phyloP scores from a whole-genome alignment of 106 monocot genomes.

The Dendrobium huoshanense region DNA sequence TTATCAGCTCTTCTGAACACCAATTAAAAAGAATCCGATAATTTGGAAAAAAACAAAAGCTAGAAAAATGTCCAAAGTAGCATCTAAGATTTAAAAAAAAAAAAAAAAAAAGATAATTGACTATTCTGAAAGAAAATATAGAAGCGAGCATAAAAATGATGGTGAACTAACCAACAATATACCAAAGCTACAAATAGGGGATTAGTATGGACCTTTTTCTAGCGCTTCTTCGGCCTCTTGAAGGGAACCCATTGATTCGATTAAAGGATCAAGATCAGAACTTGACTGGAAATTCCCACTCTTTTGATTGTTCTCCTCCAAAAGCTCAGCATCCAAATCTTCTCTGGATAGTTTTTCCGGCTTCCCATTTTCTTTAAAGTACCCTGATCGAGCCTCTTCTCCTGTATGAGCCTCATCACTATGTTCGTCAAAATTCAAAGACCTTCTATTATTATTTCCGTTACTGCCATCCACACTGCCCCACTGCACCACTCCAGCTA shows the following conservation, averaged over 20 bases:
- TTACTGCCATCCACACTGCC: conserved; percentile 28
- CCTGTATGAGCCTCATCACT: conserved; percentile 40
- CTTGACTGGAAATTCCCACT: conserved; percentile 12
- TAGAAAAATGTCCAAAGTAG: neutral
- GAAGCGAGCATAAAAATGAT: neutral
- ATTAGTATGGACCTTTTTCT: conserved; percentile 49
- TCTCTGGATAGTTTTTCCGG: conserved; percentile 16
- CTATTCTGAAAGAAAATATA: neutral
- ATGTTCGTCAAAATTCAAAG: conserved; percentile 28
- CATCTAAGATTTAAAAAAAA: neutral
- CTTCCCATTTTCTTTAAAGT: conserved; percentile 41
- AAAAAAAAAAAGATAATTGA: neutral
- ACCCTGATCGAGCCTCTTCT: conserved; percentile 31
- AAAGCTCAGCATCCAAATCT: conserved; percentile 15
- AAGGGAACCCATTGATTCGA: conserved; percentile 48
- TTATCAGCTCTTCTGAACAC: neutral
- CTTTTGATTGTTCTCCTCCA: conserved; percentile 18
- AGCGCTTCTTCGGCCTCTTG: conserved; percentile 72
- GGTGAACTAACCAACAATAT: neutral
- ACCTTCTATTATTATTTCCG: conserved; percentile 28
- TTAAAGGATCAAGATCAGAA: conserved; percentile 45
- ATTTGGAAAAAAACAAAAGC: neutral
- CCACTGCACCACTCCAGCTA: conserved; percentile 14
- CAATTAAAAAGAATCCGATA: neutral
- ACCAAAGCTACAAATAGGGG: neutral